A percentile compares a stretch with the other conserved stretches of the same genome.
Evolutionary conservation across 78 protist species (phyloP).

Genomic region (Mantamonas sphyraenae): DNA sequence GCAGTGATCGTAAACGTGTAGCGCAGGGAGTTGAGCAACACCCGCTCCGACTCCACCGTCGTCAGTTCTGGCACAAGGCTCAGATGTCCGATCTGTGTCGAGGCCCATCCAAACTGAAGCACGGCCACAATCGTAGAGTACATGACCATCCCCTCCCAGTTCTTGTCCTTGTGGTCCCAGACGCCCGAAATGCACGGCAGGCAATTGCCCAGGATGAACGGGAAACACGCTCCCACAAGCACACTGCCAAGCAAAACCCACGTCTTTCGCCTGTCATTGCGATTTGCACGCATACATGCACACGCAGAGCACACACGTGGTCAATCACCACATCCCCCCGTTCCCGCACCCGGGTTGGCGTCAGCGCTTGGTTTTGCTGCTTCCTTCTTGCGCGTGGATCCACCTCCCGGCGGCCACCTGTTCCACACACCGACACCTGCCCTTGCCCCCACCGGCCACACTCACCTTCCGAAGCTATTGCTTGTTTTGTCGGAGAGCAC

Average conservation of each 20-base stretch:
- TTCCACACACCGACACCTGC: too few species aligned
- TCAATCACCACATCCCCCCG: neutral
- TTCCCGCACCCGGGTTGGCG: too few species aligned
- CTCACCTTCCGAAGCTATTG: too few species aligned
- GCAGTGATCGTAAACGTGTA: conserved; percentile 5
- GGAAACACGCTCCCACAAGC: neutral
- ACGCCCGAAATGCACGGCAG: neutral
- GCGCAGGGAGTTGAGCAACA: neutral
- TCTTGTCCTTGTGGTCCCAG: neutral
- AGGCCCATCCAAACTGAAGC: conserved; percentile 15
- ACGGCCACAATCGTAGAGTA: neutral
- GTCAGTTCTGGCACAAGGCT: conserved; percentile 3
- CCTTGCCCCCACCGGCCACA: too few species aligned
- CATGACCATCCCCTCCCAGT: neutral
- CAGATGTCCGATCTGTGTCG: conserved; percentile 6
- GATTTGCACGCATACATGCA: neutral
- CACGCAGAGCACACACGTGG: neutral
- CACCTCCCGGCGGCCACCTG: too few species aligned
- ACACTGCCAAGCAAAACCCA: conserved; percentile 9
- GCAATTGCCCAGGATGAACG: neutral
- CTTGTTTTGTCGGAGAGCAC: neutral
- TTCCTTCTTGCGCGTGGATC: too few species aligned
- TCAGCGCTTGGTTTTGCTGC: too few species aligned
- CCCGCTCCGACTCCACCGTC: neutral
- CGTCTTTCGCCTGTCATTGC: neutral